Percentiles rank a stretch among this genome's conserved stretches.
Evolutionary conservation across 1,139 yeast genomes (phyloP).

Genomic region (Geotrichum australiense): DNA sequence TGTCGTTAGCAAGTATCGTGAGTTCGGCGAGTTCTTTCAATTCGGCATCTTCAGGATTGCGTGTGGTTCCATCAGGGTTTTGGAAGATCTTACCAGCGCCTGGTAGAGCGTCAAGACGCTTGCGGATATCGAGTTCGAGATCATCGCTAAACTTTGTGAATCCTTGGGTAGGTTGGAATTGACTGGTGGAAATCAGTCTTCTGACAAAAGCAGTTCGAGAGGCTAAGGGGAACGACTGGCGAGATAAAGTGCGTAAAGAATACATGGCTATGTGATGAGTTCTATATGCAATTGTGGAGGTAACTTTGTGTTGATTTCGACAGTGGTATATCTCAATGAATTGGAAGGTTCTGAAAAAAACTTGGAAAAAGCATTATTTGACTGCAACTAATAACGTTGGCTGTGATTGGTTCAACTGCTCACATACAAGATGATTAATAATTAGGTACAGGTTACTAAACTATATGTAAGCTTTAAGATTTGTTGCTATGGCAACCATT

Average conservation of each 20-base stretch:
- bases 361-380: constrained; percentile 1
- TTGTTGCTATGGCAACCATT: constrained; percentile 5
- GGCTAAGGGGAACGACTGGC: constrained; percentile 10
- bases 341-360: too few relatives aligned
- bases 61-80: constrained; percentile 71
- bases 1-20: constrained; percentile 52
- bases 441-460: too few relatives aligned
- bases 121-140: constrained; percentile 30
- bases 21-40: constrained; percentile 68
- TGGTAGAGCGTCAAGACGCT: constrained; percentile 29
- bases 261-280: constrained; percentile 11
- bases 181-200: constrained; percentile 16
- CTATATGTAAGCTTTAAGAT: background rate
- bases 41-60: constrained; percentile 66
- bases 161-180: constrained; percentile 16
- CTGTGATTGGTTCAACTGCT: constrained; percentile 4
- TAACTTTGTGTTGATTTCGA: constrained; percentile 1
- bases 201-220: constrained; percentile 7
- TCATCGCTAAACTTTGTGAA: constrained; percentile 24
- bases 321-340: too few relatives aligned
- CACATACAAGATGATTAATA: background rate
- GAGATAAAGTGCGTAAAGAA: constrained; percentile 17
- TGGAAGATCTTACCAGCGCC: constrained; percentile 44
- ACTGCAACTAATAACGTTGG: constrained; percentile 5
- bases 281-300: constrained; percentile 9